These are phyloP conservation scores for Cairneyella variabilis DNA, from an alignment of 495 filamentous ascomycete species.

Conservation along the genomic window DNA sequence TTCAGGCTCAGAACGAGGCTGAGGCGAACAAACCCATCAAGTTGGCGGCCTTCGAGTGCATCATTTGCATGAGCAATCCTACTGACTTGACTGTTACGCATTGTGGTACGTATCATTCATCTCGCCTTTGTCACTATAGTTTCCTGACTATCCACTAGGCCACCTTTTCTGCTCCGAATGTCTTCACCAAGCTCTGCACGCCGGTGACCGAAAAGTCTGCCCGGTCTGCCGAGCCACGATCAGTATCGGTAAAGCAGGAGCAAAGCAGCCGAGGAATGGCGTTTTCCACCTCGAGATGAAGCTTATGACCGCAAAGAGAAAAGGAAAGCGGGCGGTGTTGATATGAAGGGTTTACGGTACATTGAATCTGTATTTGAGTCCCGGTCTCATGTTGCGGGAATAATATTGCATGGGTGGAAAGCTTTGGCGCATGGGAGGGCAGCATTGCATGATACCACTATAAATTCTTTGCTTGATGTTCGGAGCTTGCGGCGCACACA, in stretches of 20 bases:
- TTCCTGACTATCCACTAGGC: conserved; percentile 41
- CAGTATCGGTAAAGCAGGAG: conserved; percentile 35
- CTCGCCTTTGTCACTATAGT: not conserved
- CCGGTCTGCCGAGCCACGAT: conserved; percentile 54
- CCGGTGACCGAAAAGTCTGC: conserved; percentile 46
- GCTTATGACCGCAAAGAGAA: conserved; percentile 45
- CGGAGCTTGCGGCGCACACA: too few relatives aligned
- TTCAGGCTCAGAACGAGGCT: conserved; percentile 45
- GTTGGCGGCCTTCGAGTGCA: conserved; percentile 61
- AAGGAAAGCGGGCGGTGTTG: conserved; percentile 37
- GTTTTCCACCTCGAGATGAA: conserved; percentile 60
- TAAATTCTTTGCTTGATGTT: too few relatives aligned
- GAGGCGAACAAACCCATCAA: conserved; percentile 49
- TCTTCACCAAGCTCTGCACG: conserved; percentile 68
- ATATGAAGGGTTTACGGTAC: too few relatives aligned
- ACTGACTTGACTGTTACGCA: conserved; percentile 71
- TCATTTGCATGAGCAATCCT: conserved; percentile 81
- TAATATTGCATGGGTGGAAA: too few relatives aligned
- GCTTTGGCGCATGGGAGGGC: too few relatives aligned
- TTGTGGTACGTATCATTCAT: conserved; percentile 62
- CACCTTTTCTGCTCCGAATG: conserved; percentile 86
- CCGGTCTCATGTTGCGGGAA: too few relatives aligned
- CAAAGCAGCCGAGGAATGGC: conserved; percentile 38
- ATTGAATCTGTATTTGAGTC: too few relatives aligned
- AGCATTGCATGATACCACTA: too few relatives aligned